Percentiles rank a stretch among this genome's conserved stretches.
These are phyloP conservation scores for Starmerella etchellsii DNA, from an alignment of 805 yeast species.

Conservation along the genomic window DNA sequence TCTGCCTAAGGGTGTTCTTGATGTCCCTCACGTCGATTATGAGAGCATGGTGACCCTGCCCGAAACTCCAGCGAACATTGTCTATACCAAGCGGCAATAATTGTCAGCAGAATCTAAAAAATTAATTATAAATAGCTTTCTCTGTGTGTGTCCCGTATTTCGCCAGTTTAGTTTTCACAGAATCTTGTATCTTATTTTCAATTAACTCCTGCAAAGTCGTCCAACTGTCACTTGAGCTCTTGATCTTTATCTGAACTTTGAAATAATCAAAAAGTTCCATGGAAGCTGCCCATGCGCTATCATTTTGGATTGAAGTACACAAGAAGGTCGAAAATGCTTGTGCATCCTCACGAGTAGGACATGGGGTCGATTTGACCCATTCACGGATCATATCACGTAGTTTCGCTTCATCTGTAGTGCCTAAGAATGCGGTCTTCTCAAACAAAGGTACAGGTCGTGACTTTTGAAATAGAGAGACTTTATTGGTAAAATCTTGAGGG, in stretches of 20 bases:
- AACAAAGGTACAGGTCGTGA: neutral
- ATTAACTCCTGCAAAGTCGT: neutral
- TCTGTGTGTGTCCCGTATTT: too few relatives aligned
- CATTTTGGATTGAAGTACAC: neutral
- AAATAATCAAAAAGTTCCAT: constrained; percentile 7
- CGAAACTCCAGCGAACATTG: constrained; percentile 38
- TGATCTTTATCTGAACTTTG: neutral
- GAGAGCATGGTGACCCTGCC: constrained; percentile 92
- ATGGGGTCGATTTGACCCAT: constrained; percentile 6
- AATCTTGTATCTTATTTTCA: neutral
- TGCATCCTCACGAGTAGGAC: constrained; percentile 11
- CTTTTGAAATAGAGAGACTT: neutral
- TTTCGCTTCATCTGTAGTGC: neutral
- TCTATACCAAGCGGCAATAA: constrained; percentile 7
- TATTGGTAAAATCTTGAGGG: neutral
- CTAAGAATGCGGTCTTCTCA: constrained; percentile 3
- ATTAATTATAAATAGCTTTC: too few relatives aligned
- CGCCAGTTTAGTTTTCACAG: too few relatives aligned
- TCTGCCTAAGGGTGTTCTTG: constrained; percentile 36
- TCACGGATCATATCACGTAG: neutral
- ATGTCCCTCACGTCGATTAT: constrained; percentile 47
- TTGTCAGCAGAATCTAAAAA: neutral
- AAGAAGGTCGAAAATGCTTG: constrained; percentile 6
- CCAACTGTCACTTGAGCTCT: neutral
- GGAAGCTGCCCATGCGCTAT: constrained; percentile 9